Evolutionary conservation across 2,329 filamentous ascomycete genomes (phyloP), one percentile per base, ranked within the genome.

Genomic region (Talaromyces sp.): DNA sequence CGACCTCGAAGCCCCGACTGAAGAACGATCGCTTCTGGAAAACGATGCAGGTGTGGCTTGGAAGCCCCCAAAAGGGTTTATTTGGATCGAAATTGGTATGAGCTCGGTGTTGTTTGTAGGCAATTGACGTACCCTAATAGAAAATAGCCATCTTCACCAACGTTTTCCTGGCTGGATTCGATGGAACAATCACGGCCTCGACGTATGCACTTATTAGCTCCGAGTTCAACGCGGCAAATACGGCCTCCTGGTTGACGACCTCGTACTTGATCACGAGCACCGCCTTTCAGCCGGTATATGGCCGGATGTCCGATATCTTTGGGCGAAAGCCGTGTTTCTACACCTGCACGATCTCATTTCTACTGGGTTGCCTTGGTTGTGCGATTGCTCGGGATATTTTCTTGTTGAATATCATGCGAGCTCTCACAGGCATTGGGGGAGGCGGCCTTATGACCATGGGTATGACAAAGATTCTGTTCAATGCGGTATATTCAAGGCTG

Each of bases 241-340:
- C 76, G 0, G 76, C 78, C 0, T 79, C 74, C 18, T 78, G 77
- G 70, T 68, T 88, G 56, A 84, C 83, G 47, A 88, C 87, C 64
- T 87, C 85, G 0, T 87, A 88, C 68, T 82, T 88, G 75, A 87
- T 89, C 40, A 88, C 70, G 76, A 88, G 69, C 81, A 87, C 52
- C 64, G 85, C 87, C 7, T 88, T 91, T 62, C 89, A 92, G 74
- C 89, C 90, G 1, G 76, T 93, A 1, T 84, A 90, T 64, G 90
- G 89, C 3, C 83, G 90, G 1, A 75, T 92, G 7, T 91, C 88
- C 1, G 90, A 94, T 74, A 86, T 88, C 0, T 75, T 92, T 61
- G 90, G 90, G 10, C 77, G 76, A 14, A 68, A 75, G 63, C 77
- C 81, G 18, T 82, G 88, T 1, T 92, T 90, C 68, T 76, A 92